Conservation (phyloP, 2,329 filamentous ascomycete genomes). For the Fusarium xylarioides region DNA sequence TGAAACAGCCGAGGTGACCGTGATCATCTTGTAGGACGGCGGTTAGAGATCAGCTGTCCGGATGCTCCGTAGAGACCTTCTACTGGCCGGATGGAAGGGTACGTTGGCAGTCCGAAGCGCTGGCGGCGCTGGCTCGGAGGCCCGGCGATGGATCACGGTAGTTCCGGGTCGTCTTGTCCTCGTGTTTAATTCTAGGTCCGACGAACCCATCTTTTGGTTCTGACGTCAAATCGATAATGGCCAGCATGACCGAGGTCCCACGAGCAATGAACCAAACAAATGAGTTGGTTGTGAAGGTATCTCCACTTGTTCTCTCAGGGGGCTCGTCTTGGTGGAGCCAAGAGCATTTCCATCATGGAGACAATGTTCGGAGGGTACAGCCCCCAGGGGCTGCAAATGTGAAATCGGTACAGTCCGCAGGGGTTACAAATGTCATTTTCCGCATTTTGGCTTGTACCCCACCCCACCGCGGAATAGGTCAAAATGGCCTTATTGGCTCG, state of each 20-base stretch:
- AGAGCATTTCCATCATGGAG: slow-evolving; percentile 13
- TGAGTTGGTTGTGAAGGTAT: background rate
- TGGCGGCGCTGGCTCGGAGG: slow-evolving; percentile 29
- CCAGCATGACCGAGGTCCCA: slow-evolving; percentile 37
- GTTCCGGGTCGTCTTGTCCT: slow-evolving; percentile 23
- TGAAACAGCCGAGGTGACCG: slow-evolving; percentile 33
- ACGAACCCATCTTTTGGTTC: slow-evolving; percentile 16
- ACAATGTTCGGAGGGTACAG: slow-evolving; percentile 9
- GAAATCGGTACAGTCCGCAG: too few species aligned
- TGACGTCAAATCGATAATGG: slow-evolving; percentile 39
- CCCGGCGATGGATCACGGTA: slow-evolving; percentile 36
- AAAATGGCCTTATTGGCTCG: too few species aligned
- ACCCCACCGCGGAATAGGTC: too few species aligned
- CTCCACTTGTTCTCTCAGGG: slow-evolving; percentile 19
- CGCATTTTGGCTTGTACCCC: too few species aligned
- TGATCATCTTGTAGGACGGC: slow-evolving; percentile 1
- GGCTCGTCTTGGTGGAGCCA: slow-evolving; percentile 13
- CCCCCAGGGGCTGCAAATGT: too few species aligned
- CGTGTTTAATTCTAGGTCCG: slow-evolving; percentile 6
- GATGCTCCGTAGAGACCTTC: background rate
- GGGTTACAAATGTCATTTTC: too few species aligned
- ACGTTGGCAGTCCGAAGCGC: slow-evolving; percentile 38
- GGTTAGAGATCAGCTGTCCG: background rate
- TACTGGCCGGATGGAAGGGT: slow-evolving; percentile 37
- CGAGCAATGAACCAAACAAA: slow-evolving; percentile 29